Evolutionary conservation across 208 protist genomes (phyloP).

Genomic region (Lotmaria passim): DNA sequence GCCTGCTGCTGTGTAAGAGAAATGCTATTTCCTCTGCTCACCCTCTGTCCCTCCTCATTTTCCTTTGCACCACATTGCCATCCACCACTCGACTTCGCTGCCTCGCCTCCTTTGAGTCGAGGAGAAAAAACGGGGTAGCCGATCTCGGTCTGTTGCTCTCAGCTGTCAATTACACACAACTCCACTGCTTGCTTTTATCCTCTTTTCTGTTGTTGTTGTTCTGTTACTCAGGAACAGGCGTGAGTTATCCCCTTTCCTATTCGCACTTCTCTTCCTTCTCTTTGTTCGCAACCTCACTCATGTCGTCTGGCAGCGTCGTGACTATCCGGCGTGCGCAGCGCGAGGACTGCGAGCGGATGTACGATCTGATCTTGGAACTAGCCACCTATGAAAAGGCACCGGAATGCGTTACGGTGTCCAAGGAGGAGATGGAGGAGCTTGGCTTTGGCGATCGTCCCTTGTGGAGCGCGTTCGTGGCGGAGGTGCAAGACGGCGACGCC

Average conservation of each 20-base stretch:
- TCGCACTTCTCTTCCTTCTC: not conserved
- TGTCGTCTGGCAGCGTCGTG: constrained; percentile 21
- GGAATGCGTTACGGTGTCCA: constrained; percentile 39
- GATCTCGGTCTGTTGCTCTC: too few relatives aligned
- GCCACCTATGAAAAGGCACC: constrained; percentile 45
- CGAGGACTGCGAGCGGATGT: constrained; percentile 39
- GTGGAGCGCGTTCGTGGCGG: constrained; percentile 53
- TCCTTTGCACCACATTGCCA: too few relatives aligned
- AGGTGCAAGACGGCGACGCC: constrained; percentile 27
- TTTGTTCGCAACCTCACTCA: not conserved
- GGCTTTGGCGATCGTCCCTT: constrained; percentile 44
- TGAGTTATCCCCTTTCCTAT: too few relatives aligned
- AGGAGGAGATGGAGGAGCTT: constrained; percentile 42
- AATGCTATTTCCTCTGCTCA: too few relatives aligned
- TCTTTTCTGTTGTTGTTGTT: not conserved
- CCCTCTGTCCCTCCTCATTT: too few relatives aligned
- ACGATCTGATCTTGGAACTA: constrained; percentile 49
- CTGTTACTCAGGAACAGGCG: too few relatives aligned
- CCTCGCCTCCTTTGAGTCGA: too few relatives aligned
- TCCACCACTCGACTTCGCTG: too few relatives aligned
- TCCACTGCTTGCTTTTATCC: too few relatives aligned
- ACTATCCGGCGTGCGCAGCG: constrained; percentile 37
- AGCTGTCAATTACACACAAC: too few relatives aligned
- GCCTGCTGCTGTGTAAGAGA: too few relatives aligned
- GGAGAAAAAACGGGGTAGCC: too few relatives aligned